Conservation (phyloP, 768 basidiomycete species). For the Pleurotus citrinopileatus region DNA sequence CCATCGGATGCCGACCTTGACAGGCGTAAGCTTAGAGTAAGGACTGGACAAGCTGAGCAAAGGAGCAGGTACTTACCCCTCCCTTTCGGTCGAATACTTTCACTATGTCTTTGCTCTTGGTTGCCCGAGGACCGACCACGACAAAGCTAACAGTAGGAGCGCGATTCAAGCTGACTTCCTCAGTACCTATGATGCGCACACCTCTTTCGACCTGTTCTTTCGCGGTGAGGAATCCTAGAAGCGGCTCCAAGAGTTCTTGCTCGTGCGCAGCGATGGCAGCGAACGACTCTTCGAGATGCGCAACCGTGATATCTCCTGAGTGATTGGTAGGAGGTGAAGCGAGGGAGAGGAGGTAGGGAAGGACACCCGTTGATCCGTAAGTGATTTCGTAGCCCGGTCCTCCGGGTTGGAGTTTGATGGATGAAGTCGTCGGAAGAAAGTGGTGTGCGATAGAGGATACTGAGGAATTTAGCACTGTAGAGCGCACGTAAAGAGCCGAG, state of each 20-base stretch:
- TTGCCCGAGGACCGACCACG: conserved; percentile 52
- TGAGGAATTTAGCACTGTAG: conserved; percentile 43
- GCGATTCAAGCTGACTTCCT: conserved; percentile 35
- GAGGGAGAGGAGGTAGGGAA: conserved; percentile 63
- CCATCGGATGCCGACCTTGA: conserved; percentile 72
- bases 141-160: conserved; percentile 75
- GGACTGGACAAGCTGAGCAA: too few species aligned
- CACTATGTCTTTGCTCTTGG: conserved; percentile 65
- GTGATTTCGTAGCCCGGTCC: conserved; percentile 75
- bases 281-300: conserved; percentile 47
- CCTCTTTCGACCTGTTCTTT: conserved; percentile 50
- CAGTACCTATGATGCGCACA: conserved; percentile 66
- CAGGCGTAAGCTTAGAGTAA: too few species aligned
- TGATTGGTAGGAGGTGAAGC: conserved; percentile 27
- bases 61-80: conserved; percentile 40
- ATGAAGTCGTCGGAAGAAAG: conserved; percentile 51
- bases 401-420: conserved; percentile 70
- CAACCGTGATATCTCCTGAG: background rate
- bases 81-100: conserved; percentile 60
- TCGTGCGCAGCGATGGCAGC: conserved; percentile 61
- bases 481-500: conserved; percentile 61
- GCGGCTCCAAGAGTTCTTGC: conserved; percentile 47
- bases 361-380: conserved; percentile 55
- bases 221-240: conserved; percentile 55
- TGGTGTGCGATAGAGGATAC: conserved; percentile 65